Conservation (phyloP, 495 filamentous ascomycete species). For the Aspergillus incahuasiensis region DNA sequence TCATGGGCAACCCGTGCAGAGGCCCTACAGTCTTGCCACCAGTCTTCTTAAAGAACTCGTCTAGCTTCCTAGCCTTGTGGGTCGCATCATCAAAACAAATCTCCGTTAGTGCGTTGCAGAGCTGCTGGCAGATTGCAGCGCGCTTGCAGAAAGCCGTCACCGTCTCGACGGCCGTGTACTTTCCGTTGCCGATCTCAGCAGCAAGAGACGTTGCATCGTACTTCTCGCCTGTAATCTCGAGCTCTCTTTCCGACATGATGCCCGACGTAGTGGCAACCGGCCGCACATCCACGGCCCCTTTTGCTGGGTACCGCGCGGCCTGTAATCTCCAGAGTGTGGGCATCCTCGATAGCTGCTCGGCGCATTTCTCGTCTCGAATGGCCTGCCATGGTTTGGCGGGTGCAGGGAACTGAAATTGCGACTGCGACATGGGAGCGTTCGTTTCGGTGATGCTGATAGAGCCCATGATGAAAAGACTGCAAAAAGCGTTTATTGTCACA, state of each 20-base stretch:
- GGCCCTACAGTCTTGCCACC: background rate
- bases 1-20: constrained; percentile 4
- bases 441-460: no score
- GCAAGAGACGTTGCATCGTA: constrained; percentile 2
- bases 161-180: background rate
- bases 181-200: background rate
- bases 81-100: background rate
- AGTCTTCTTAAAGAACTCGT: background rate
- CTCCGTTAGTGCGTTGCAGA: background rate
- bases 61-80: no score
- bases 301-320: no score
- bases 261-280: background rate
- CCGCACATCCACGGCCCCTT: background rate
- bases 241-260: background rate
- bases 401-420: background rate
- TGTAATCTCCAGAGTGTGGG: background rate
- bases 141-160: constrained; percentile 7
- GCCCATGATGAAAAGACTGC: no score
- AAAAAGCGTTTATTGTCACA: no score
- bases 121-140: constrained; percentile 3
- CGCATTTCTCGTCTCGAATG: background rate
- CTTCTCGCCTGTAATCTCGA: constrained; percentile 1
- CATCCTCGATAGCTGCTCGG: background rate
- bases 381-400: background rate
- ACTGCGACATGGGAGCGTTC: background rate